Evolutionary conservation across 1,139 yeast species (phyloP).

Genomic region (Diutina scorzettiae): DNA sequence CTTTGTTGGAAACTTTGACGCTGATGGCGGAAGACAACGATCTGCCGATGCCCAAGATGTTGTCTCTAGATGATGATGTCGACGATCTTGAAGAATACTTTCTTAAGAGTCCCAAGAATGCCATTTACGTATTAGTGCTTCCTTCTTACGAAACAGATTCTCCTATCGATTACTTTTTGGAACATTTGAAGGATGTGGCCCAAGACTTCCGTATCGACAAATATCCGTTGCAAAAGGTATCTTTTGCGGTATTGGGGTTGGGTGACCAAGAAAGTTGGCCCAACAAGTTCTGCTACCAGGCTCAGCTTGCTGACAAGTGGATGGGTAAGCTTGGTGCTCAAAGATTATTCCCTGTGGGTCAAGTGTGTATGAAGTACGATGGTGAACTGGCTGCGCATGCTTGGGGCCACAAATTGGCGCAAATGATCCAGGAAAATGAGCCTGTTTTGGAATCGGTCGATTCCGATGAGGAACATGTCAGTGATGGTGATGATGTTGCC

Average conservation of each 20-base stretch:
- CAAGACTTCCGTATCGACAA: slow-evolving; percentile 82
- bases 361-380: slow-evolving; percentile 66
- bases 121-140: slow-evolving; percentile 59
- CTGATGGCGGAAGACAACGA: slow-evolving; percentile 17
- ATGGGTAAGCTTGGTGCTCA: slow-evolving; percentile 76
- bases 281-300: slow-evolving; percentile 81
- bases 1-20: slow-evolving; percentile 22
- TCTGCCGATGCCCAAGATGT: slow-evolving; percentile 37
- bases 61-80: slow-evolving; percentile 69
- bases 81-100: slow-evolving; percentile 80
- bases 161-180: slow-evolving; percentile 80
- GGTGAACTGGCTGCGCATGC: slow-evolving; percentile 50
- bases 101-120: slow-evolving; percentile 42
- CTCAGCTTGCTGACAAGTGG: slow-evolving; percentile 62
- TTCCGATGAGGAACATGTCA: slow-evolving; percentile 45
- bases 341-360: slow-evolving; percentile 77
- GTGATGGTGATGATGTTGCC: slow-evolving; percentile 18
- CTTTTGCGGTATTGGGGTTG: slow-evolving; percentile 73
- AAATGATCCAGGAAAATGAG: slow-evolving; percentile 26
- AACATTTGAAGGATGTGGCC: slow-evolving; percentile 66
- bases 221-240: slow-evolving; percentile 51
- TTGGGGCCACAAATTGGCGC: slow-evolving; percentile 54
- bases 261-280: slow-evolving; percentile 83
- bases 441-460: neutral
- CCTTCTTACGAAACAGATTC: slow-evolving; percentile 93